Conservation (phyloP, 2,329 filamentous ascomycete species). For the Bipolaris victoriae region DNA sequence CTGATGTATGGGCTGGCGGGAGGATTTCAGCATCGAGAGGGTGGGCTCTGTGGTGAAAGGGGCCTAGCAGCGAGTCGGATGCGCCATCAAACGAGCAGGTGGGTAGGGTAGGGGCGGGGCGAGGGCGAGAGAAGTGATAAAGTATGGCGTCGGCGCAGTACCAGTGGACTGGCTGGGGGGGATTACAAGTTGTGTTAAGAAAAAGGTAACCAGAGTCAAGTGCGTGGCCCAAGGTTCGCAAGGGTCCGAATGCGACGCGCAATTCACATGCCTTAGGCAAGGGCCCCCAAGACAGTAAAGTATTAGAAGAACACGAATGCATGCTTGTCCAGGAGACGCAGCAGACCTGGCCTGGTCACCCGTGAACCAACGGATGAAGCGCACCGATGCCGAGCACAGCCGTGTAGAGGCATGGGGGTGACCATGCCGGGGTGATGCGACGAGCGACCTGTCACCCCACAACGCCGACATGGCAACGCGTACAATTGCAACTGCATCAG, state of each 20-base stretch:
- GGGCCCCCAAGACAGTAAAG: not conserved
- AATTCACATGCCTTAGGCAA: slow-evolving; percentile 1
- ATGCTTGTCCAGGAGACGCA: no score
- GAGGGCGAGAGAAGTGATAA: not conserved
- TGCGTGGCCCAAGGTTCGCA: not conserved
- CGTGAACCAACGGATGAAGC: not conserved
- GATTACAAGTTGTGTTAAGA: not conserved
- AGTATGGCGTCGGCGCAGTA: not conserved
- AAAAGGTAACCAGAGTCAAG: not conserved
- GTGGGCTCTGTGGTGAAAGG: slow-evolving; percentile 7
- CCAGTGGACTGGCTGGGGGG: no score
- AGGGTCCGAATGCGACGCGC: slow-evolving; percentile 6
- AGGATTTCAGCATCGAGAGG: slow-evolving; percentile 25
- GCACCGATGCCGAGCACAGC: not conserved
- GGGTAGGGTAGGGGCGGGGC: not conserved
- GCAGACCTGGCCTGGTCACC: no score
- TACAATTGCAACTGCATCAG: no score
- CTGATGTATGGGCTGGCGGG: slow-evolving; percentile 31
- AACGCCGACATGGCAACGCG: not conserved
- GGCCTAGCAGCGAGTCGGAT: slow-evolving; percentile 10
- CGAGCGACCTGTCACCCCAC: not conserved
- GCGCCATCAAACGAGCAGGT: slow-evolving; percentile 15
- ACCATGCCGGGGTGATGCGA: not conserved
- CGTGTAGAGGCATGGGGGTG: slow-evolving; percentile 3
- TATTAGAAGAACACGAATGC: no score